Evolutionary conservation across 2,329 filamentous ascomycete genomes (phyloP).

Genomic region (Pezicula radicicola): DNA sequence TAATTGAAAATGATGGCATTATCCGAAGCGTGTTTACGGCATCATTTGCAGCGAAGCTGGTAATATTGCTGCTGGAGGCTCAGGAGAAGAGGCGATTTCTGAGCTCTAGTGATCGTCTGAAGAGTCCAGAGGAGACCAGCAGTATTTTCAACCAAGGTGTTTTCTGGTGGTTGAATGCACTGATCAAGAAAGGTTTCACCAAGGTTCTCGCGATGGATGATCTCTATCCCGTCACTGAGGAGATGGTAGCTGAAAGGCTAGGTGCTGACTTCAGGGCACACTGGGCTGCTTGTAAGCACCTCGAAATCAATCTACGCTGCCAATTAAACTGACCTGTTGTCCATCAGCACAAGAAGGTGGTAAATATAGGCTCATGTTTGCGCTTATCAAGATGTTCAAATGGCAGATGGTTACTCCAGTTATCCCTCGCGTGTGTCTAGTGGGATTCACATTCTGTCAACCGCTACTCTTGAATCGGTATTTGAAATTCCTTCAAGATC

Average conservation of each 20-base stretch:
- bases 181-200: constrained; percentile 26
- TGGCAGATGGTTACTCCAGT: constrained; percentile 30
- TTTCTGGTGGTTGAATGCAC: constrained; percentile 34
- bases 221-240: constrained; percentile 25
- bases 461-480: constrained; percentile 39
- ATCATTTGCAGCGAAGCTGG: constrained; percentile 23
- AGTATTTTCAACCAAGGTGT: constrained; percentile 32
- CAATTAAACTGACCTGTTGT: not conserved
- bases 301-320: not conserved
- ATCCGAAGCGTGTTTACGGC: constrained; percentile 27
- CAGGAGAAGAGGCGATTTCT: constrained; percentile 28
- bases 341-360: not conserved
- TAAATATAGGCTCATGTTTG: constrained; percentile 2
- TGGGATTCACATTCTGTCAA: constrained; percentile 41
- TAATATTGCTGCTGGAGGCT: constrained; percentile 37
- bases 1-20: constrained; percentile 24
- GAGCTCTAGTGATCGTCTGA: constrained; percentile 11
- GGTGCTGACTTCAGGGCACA: constrained; percentile 22
- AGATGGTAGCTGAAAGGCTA: constrained; percentile 18
- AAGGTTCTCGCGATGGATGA: constrained; percentile 21
- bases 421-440: constrained; percentile 34
- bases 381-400: constrained; percentile 23
- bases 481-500: constrained; percentile 28
- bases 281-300: not conserved
- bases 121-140: constrained; percentile 24